Conservation (phyloP, 2,329 filamentous ascomycete genomes). For the Emergomyces pasteurianus region DNA sequence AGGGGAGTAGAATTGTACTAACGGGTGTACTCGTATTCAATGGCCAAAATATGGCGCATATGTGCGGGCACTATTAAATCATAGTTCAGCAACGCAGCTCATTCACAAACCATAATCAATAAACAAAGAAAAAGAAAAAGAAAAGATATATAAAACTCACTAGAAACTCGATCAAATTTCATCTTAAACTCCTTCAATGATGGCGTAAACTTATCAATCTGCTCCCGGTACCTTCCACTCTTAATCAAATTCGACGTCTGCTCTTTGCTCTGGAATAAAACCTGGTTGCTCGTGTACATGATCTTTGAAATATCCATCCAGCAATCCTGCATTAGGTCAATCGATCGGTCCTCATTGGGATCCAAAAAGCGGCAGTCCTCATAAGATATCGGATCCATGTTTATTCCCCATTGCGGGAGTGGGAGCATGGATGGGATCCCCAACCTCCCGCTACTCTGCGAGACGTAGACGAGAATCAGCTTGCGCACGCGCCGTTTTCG, state of each 20-base stretch:
- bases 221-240: slow-evolving; percentile 67
- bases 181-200: slow-evolving; percentile 66
- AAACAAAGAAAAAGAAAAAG: not conserved
- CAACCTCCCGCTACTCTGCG: slow-evolving; percentile 82
- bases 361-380: slow-evolving; percentile 13
- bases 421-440: slow-evolving; percentile 93
- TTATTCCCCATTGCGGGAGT: slow-evolving; percentile 30
- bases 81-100: slow-evolving; percentile 13
- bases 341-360: slow-evolving; percentile 20
- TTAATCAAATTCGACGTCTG: slow-evolving; percentile 83
- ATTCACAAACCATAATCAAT: not conserved
- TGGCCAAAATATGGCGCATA: slow-evolving; percentile 66
- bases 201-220: slow-evolving; percentile 70
- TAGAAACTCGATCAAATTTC: slow-evolving; percentile 64
- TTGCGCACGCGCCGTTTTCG: slow-evolving; percentile 74
- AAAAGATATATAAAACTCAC: slow-evolving; percentile 17
- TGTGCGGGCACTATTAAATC: slow-evolving; percentile 38
- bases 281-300: slow-evolving; percentile 83
- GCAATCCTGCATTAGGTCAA: slow-evolving; percentile 58
- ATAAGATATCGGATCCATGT: slow-evolving; percentile 23
- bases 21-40: slow-evolving; percentile 91
- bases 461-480: slow-evolving; percentile 79
- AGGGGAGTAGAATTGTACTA: slow-evolving; percentile 25
- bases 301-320: slow-evolving; percentile 90
- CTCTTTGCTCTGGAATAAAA: slow-evolving; percentile 74